A percentile compares a stretch with the other conserved stretches of the same genome.
phyloP scores from a whole-genome alignment of 176 grass and related monocot species.

The Coix lacrymajobi region DNA sequence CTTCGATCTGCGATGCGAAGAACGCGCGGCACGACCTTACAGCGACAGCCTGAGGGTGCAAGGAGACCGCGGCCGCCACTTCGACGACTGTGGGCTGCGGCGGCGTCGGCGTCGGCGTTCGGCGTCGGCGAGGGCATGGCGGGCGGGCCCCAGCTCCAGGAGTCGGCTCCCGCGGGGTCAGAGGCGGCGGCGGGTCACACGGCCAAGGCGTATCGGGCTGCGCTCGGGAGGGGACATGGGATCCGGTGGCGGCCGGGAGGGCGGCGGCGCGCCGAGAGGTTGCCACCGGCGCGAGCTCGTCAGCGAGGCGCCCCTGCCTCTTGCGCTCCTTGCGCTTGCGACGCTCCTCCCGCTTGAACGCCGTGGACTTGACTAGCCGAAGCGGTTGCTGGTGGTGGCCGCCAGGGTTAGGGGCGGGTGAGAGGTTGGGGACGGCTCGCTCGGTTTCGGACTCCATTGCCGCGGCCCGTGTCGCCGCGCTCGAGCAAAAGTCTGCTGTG shows the following conservation, averaged over 20 bases:
- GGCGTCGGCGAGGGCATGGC: neutral
- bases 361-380: constrained; percentile 48
- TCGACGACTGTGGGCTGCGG: neutral
- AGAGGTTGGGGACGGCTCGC: neutral
- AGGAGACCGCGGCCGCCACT: neutral
- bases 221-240: neutral
- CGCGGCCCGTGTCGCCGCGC: neutral
- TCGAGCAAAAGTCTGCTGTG: neutral
- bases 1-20: constrained; percentile 11
- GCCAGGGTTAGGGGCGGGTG: constrained; percentile 26
- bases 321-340: constrained; percentile 67
- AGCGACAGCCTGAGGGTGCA: constrained; percentile 27
- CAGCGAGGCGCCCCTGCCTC: constrained; percentile 34
- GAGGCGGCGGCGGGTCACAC: constrained; percentile 32
- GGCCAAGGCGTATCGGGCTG: constrained; percentile 51
- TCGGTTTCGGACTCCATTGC: constrained; percentile 37
- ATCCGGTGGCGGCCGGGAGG: neutral
- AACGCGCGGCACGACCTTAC: constrained; percentile 39
- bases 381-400: constrained; percentile 9
- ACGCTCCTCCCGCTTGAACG: constrained; percentile 81
- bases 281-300: constrained; percentile 47
- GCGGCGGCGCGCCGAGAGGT: constrained; percentile 35
- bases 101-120: no score
- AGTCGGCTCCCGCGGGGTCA: constrained; percentile 2
- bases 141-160: constrained; percentile 34